Evolutionary conservation across 352 stramenopile species (phyloP).

Genomic region (Plasmopara muralis): DNA sequence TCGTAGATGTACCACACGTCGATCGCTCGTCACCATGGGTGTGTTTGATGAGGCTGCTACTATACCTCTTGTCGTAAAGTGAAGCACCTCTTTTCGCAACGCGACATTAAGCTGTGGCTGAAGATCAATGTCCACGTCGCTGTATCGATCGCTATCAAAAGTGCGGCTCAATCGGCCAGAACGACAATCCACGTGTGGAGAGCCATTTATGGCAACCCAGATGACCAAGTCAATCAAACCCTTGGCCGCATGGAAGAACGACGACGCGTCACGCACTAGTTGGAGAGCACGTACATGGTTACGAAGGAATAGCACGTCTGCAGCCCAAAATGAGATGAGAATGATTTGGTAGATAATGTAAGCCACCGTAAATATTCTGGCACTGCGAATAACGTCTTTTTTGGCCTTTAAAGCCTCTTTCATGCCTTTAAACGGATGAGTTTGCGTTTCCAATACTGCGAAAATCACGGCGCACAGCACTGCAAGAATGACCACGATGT

Average conservation of each 20-base stretch:
- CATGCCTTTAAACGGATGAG: slow-evolving; percentile 67
- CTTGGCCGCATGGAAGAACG: slow-evolving; percentile 66
- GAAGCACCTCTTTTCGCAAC: slow-evolving; percentile 82
- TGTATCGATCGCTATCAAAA: slow-evolving; percentile 48
- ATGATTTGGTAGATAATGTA: slow-evolving; percentile 82
- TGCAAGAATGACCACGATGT: slow-evolving; percentile 65
- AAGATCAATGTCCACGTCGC: slow-evolving; percentile 73
- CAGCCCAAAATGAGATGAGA: slow-evolving; percentile 73
- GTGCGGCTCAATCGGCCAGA: slow-evolving; percentile 24
- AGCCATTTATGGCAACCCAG: slow-evolving; percentile 73
- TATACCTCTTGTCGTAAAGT: slow-evolving; percentile 83
- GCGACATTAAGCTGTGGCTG: slow-evolving; percentile 83
- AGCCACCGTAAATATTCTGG: slow-evolving; percentile 69
- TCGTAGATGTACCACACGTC: slow-evolving; percentile 60
- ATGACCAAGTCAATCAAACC: slow-evolving; percentile 81
- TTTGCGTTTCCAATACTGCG: slow-evolving; percentile 60
- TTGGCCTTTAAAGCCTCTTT: slow-evolving; percentile 70
- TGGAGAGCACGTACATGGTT: slow-evolving; percentile 25
- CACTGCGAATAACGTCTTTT: slow-evolving; percentile 74
- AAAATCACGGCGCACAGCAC: slow-evolving; percentile 59
- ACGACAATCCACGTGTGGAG: slow-evolving; percentile 25
- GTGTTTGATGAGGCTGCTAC: slow-evolving; percentile 70
- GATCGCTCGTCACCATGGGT: slow-evolving; percentile 34
- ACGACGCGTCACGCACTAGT: slow-evolving; percentile 48
- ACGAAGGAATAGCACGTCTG: slow-evolving; percentile 47